Evolutionary conservation across 192 early-diverging fungal species (phyloP).

Genomic region (Podochytrium sp.): DNA sequence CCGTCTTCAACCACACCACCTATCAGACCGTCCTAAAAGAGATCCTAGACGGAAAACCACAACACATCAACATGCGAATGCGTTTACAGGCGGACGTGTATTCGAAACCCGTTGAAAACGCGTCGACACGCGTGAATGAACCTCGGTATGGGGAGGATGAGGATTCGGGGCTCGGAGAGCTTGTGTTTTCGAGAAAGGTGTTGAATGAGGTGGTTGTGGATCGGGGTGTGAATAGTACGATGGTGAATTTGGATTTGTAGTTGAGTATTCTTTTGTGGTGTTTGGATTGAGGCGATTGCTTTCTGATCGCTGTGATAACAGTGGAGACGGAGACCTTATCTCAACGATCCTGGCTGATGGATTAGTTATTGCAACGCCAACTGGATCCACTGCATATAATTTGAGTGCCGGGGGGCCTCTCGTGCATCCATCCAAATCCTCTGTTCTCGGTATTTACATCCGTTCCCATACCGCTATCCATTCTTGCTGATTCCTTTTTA

Average conservation of each 20-base stretch:
- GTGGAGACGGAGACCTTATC: conserved; percentile 83
- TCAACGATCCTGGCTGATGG: conserved; percentile 98
- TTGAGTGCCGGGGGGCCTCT: conserved; percentile 85
- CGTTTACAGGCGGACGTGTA: conserved; percentile 49
- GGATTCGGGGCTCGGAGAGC: conserved; percentile 43
- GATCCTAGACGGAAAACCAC: conserved; percentile 43
- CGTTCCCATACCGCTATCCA: neutral
- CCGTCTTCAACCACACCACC: conserved; percentile 78
- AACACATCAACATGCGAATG: conserved; percentile 79
- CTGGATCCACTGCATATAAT: conserved; percentile 70
- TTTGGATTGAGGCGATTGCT: neutral
- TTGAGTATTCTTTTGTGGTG: conserved; percentile 55
- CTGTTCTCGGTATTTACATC: conserved; percentile 12
- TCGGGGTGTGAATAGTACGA: conserved; percentile 56
- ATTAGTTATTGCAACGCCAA: conserved; percentile 91
- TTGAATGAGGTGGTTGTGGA: conserved; percentile 91
- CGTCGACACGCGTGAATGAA: no score
- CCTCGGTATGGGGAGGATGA: neutral
- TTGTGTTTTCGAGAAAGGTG: conserved; percentile 74
- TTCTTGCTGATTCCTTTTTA: neutral
- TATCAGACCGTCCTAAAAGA: conserved; percentile 61
- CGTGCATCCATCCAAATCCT: conserved; percentile 83
- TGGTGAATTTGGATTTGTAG: conserved; percentile 70
- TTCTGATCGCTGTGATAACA: neutral
- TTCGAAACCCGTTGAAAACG: conserved; percentile 39